These are phyloP conservation scores for Suhomyces ambrosiae DNA, from an alignment of 1,139 yeast species.

Conservation along the genomic window DNA sequence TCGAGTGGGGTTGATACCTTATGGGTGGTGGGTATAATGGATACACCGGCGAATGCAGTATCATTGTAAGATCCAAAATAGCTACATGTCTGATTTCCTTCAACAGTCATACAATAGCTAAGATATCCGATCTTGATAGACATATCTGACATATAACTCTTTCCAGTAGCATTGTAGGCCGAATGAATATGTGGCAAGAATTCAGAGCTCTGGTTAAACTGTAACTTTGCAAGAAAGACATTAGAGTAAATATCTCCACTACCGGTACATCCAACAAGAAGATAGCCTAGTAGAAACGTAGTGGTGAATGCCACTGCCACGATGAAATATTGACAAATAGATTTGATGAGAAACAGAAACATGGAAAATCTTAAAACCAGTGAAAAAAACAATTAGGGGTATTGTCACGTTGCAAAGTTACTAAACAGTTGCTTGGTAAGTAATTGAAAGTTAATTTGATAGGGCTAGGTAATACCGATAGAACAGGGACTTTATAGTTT, in stretches of 20 bases:
- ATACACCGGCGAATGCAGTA: slow-evolving; percentile 27
- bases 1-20: slow-evolving; percentile 34
- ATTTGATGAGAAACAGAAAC: slow-evolving; percentile 3
- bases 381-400: background rate
- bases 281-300: slow-evolving; percentile 47
- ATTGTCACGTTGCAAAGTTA: no score
- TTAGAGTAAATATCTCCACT: slow-evolving; percentile 42
- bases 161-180: slow-evolving; percentile 27
- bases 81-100: slow-evolving; percentile 34
- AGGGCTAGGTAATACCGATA: no score
- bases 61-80: slow-evolving; percentile 27
- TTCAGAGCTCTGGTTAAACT: slow-evolving; percentile 46
- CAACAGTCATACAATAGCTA: slow-evolving; percentile 47
- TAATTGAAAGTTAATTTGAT: no score
- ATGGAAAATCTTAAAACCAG: background rate
- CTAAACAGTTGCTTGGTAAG: no score
- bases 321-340: slow-evolving; percentile 9
- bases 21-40: slow-evolving; percentile 20
- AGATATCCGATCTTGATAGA: slow-evolving; percentile 52
- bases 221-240: slow-evolving; percentile 47
- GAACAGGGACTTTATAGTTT: no score
- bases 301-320: slow-evolving; percentile 35
- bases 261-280: slow-evolving; percentile 55
- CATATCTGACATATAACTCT: slow-evolving; percentile 31
- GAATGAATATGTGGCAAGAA: slow-evolving; percentile 37